Evolutionary conservation across 768 basidiomycete genomes (phyloP).

Genomic region (Boletales sp.): DNA sequence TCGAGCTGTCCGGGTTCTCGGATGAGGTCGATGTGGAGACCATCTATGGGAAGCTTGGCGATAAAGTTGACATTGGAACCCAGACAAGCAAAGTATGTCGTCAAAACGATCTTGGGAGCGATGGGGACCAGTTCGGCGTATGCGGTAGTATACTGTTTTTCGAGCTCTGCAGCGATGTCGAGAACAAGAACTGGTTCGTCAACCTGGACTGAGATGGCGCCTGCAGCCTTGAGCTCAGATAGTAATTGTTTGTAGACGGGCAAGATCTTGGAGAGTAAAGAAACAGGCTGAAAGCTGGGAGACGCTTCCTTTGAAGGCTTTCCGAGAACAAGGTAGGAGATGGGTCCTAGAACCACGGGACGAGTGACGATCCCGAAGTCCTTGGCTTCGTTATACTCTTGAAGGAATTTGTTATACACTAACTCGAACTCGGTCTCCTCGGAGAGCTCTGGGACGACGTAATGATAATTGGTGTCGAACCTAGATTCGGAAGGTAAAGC

Average conservation of each 20-base stretch:
- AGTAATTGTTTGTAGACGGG: slow-evolving; percentile 91
- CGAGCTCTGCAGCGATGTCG: slow-evolving; percentile 73
- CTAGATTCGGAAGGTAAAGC: slow-evolving; percentile 35
- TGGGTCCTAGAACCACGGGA: slow-evolving; percentile 92
- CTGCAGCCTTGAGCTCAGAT: slow-evolving; percentile 85
- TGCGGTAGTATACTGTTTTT: slow-evolving; percentile 73
- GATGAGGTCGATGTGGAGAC: slow-evolving; percentile 95
- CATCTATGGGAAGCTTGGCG: slow-evolving; percentile 87
- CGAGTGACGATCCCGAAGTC: slow-evolving; percentile 85
- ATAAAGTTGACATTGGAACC: slow-evolving; percentile 87
- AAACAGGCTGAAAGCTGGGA: slow-evolving; percentile 85
- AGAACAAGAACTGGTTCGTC: slow-evolving; percentile 97
- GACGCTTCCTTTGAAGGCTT: slow-evolving; percentile 85
- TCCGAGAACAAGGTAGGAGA: slow-evolving; percentile 92
- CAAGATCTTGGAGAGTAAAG: slow-evolving; percentile 83
- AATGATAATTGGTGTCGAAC: slow-evolving; percentile 99
- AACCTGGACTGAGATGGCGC: slow-evolving; percentile 92
- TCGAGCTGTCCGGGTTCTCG: slow-evolving; percentile 91
- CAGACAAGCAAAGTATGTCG: slow-evolving; percentile 96
- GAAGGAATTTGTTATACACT: slow-evolving; percentile 91
- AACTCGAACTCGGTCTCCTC: slow-evolving; percentile 91
- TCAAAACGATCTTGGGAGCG: slow-evolving; percentile 90
- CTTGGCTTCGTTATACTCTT: slow-evolving; percentile 94
- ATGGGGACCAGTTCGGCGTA: slow-evolving; percentile 80
- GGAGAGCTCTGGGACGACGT: slow-evolving; percentile 94